Conservation (phyloP, 345 rosid species). For the Clarkia xantiana region DNA sequence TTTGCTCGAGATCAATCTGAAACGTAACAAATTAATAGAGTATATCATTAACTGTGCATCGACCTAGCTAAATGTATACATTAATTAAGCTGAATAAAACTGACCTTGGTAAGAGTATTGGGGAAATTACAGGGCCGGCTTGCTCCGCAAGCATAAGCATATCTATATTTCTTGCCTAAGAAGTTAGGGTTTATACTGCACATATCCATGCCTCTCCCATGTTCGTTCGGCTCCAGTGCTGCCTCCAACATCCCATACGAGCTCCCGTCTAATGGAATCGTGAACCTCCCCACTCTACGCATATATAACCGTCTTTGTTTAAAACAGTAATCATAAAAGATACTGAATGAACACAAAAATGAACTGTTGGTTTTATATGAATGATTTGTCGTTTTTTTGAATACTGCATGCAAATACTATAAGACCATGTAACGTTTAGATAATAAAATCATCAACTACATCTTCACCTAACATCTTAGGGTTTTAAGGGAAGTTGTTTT, state of each 20-base stretch:
- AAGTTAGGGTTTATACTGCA: constrained; percentile 72
- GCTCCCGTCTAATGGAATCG: constrained; percentile 77
- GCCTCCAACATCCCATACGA: constrained; percentile 55
- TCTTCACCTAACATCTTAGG: no score
- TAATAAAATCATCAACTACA: no score
- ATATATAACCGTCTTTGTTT: no score
- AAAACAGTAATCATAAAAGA: no score
- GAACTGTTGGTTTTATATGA: no score
- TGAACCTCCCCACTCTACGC: constrained; percentile 84
- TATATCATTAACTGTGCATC: not conserved
- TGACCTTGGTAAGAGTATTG: constrained; percentile 85
- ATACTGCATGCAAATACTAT: not conserved
- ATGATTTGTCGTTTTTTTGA: no score
- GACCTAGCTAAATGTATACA: not conserved
- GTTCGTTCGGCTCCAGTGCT: constrained; percentile 76
- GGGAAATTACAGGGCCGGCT: constrained; percentile 91
- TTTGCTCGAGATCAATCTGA: constrained; percentile 61
- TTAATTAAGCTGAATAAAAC: not conserved
- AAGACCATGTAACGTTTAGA: no score
- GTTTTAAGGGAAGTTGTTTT: no score
- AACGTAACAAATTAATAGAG: not conserved
- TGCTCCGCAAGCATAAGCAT: constrained; percentile 90
- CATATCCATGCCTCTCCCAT: constrained; percentile 97
- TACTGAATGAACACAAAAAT: no score
- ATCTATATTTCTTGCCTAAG: constrained; percentile 64